Evolutionary conservation across 108 stramenopile genomes (phyloP).

Genomic region (Pseudonitzschia delicatissima): DNA sequence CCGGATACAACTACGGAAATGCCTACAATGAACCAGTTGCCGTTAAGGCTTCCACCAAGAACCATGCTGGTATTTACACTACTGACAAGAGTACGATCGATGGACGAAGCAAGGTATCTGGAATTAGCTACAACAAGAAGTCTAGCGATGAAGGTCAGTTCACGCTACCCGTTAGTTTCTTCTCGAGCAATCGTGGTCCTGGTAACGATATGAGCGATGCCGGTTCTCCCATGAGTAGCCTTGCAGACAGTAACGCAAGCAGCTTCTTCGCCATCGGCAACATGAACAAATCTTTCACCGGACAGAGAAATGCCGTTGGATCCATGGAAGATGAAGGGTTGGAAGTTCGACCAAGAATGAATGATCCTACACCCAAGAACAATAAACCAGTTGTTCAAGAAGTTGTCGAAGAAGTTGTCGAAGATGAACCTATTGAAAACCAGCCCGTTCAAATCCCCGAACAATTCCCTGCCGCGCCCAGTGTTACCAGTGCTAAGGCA

Average conservation of each 20-base stretch:
- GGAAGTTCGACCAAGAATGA: neutral
- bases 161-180: conserved; percentile 27
- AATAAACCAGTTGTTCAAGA: neutral
- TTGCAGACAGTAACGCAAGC: conserved; percentile 27
- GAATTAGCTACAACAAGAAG: conserved; percentile 8
- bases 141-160: conserved; percentile 8
- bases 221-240: conserved; percentile 22
- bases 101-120: neutral
- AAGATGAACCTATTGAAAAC: no score
- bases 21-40: conserved; percentile 16
- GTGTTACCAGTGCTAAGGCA: neutral
- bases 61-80: conserved; percentile 14
- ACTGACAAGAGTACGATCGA: conserved; percentile 1
- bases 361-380: neutral
- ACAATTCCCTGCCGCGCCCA: neutral
- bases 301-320: conserved; percentile 14
- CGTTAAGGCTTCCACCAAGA: conserved; percentile 19
- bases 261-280: conserved; percentile 26
- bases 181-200: conserved; percentile 13
- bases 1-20: conserved; percentile 11
- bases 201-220: conserved; percentile 14
- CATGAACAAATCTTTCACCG: conserved; percentile 6
- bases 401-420: no score
- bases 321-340: neutral
- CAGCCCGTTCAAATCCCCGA: no score